phyloP scores from a whole-genome alignment of 345 rosid species.

The Boechera stricta region DNA sequence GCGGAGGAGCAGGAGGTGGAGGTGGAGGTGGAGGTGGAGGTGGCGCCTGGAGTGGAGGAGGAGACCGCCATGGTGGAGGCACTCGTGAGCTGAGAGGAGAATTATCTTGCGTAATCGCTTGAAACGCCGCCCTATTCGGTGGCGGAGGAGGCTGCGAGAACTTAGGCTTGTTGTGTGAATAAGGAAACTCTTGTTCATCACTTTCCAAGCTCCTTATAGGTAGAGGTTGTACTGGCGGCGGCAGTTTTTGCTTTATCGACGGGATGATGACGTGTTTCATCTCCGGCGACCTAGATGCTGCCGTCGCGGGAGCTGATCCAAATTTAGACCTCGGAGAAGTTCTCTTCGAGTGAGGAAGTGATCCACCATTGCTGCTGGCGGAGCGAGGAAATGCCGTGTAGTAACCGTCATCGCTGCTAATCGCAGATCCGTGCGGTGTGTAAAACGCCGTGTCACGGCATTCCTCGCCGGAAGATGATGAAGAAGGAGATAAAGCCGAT shows the following conservation, averaged over 20 bases:
- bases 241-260: slow-evolving; percentile 57
- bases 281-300: slow-evolving; percentile 73
- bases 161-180: slow-evolving; percentile 59
- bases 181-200: slow-evolving; percentile 37
- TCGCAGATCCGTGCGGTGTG: slow-evolving; percentile 78
- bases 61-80: slow-evolving; percentile 55
- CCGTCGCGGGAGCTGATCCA: slow-evolving; percentile 19
- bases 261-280: slow-evolving; percentile 90
- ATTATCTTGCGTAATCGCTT: slow-evolving; percentile 51
- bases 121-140: slow-evolving; percentile 83
- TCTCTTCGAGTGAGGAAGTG: slow-evolving; percentile 79
- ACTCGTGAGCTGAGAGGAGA: slow-evolving; percentile 48
- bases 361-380: slow-evolving; percentile 44
- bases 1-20: slow-evolving; percentile 35
- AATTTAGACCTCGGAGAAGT: slow-evolving; percentile 76
- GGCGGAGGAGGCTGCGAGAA: slow-evolving; percentile 88
- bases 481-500: slow-evolving; percentile 50
- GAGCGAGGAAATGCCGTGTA: slow-evolving; percentile 62
- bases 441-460: slow-evolving; percentile 65
- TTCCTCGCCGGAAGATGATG: slow-evolving; percentile 67
- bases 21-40: slow-evolving; percentile 59
- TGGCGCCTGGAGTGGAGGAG: slow-evolving; percentile 62
- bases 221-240: slow-evolving; percentile 33
- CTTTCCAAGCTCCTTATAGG: slow-evolving; percentile 23
- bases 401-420: slow-evolving; percentile 70